Evolutionary conservation across 208 protist species (phyloP), one percentile per base, ranked within the genome.

Genomic region (Trypanosoma melophagium): DNA sequence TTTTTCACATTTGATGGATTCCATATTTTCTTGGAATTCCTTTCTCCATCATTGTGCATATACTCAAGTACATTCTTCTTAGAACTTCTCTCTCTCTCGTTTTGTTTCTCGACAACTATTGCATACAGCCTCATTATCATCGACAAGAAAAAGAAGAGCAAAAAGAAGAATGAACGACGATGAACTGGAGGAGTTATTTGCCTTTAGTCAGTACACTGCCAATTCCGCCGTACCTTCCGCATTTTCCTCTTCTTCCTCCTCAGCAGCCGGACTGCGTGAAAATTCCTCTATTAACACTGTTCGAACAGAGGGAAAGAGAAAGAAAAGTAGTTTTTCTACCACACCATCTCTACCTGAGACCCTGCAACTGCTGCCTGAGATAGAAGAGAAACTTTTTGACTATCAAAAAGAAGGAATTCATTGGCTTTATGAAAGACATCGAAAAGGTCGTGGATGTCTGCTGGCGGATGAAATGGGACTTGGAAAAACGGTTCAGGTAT

Each of bases 401-500:
- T 97, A 99, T 73, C 98, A 99, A 71, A 74, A 84, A 17, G 93
- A 89, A 0, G 85, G 92, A 38, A 75, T 99, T 10, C 66, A 88
- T 61, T 99, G 98, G 98, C 76, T 99, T 19, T 99, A 96, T 77
- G 83, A 91, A 44, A 82, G 98, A 49, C 97, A 99, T 64, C 63
- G 75, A 54, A 94, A 96, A 49, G 81, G 86, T 10, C 84, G 89
- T 53, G 97, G 96, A 52, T 97, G 97, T 51, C 94, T 99, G 14
- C 66, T 99, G n/a, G 98, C 97, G 42, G 97, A 99, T 77, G 97
- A 99, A 81, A 98, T 98, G 91, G 90, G 95, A 12, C 89, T 98
- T 56, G 95, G 96, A 31, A 99, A 99, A 86, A 99, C 98, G 0
- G 82, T 99, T 8, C 97, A 99, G 66, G 85, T 98, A 19, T 79